phyloP scores from a whole-genome alignment of 352 stramenopile genomes.

The Phytophthora europaea region DNA sequence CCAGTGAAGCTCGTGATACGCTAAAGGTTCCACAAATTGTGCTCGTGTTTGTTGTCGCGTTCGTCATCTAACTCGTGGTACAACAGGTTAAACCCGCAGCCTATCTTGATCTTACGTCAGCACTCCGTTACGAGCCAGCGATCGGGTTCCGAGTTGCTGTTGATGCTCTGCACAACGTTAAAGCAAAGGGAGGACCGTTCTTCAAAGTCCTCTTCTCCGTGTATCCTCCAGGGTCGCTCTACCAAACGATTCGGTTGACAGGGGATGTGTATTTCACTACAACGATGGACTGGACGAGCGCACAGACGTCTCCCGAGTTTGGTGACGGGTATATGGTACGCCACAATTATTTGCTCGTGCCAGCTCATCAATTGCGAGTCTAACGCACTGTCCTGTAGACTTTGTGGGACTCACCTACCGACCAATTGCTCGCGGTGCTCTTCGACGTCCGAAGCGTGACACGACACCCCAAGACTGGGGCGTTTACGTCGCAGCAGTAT shows the following conservation, averaged over 20 bases:
- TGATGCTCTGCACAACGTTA: constrained; percentile 76
- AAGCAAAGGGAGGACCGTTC: constrained; percentile 52
- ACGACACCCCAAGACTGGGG: constrained; percentile 56
- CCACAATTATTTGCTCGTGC: not conserved
- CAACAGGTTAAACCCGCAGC: constrained; percentile 50
- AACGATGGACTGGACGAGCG: constrained; percentile 68
- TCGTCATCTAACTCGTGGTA: not conserved
- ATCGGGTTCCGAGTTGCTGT: constrained; percentile 78
- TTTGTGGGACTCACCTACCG: constrained; percentile 46
- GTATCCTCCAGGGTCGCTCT: constrained; percentile 67
- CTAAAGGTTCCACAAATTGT: constrained; percentile 35
- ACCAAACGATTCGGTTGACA: constrained; percentile 64
- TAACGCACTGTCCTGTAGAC: constrained; percentile 44
- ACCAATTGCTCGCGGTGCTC: constrained; percentile 48
- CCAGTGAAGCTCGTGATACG: constrained; percentile 27
- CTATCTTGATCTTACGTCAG: constrained; percentile 56
- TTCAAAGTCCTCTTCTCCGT: constrained; percentile 71
- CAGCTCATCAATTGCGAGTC: not conserved
- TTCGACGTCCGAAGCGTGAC: constrained; percentile 67
- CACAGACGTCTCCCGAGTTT: constrained; percentile 66
- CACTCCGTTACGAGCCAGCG: constrained; percentile 59
- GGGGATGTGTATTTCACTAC: constrained; percentile 70
- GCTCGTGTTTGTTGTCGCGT: not conserved
- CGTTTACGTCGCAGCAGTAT: constrained; percentile 54
- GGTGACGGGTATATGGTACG: constrained; percentile 65